A percentile compares a stretch with the other conserved stretches of the same genome.
Evolutionary conservation across 179 eudicot species (phyloP).

Genomic region (Spinacia oleracea): DNA sequence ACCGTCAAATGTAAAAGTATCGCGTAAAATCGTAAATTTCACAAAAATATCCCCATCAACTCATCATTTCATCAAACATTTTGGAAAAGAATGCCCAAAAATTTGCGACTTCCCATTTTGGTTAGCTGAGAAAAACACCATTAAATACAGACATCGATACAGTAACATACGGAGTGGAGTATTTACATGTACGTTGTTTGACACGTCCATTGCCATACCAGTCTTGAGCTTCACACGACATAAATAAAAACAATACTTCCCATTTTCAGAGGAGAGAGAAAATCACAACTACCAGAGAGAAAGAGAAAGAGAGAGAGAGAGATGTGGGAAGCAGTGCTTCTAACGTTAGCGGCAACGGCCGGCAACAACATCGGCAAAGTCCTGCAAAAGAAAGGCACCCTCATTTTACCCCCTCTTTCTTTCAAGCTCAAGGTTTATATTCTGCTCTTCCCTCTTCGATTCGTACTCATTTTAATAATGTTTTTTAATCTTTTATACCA

Average conservation of each 20-base stretch:
- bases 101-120: no score
- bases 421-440: conserved; percentile 76
- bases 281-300: background rate
- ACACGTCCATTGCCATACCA: conserved; percentile 7
- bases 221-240: conserved; percentile 10
- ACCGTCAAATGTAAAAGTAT: no score
- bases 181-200: background rate
- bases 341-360: conserved; percentile 90
- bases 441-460: background rate
- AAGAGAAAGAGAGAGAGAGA: conserved; percentile 1
- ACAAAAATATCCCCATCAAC: no score
- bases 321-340: conserved; percentile 89
- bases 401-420: conserved; percentile 92
- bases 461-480: no score
- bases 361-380: conserved; percentile 97
- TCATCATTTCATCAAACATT: no score
- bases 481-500: background rate
- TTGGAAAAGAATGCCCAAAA: no score
- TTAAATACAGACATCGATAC: no score
- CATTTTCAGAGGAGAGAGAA: conserved; percentile 4
- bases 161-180: no score
- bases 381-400: conserved; percentile 94
- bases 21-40: no score
- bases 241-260: background rate
- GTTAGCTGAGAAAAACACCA: no score